Evolutionary conservation across 1,139 yeast species (phyloP).

Genomic region (Zygotorulaspora mrakii): DNA sequence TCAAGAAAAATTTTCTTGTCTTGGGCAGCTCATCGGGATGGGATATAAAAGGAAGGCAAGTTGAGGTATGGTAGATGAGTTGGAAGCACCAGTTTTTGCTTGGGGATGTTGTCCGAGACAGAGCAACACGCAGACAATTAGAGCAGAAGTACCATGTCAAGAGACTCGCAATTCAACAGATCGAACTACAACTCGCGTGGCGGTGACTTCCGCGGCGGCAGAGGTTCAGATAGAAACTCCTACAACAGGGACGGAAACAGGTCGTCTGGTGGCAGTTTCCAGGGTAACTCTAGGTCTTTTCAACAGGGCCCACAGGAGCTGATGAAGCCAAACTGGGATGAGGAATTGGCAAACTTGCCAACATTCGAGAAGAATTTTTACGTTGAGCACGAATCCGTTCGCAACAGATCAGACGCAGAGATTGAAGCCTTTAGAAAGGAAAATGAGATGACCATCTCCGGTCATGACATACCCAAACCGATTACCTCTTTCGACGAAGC

Average conservation of each 20-base stretch:
- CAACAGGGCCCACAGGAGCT: conserved; percentile 46
- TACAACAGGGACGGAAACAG: conserved; percentile 37
- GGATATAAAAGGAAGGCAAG: too few species aligned
- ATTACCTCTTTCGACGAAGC: conserved; percentile 91
- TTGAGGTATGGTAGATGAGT: too few species aligned
- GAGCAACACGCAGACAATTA: too few species aligned
- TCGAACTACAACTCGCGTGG: conserved; percentile 36
- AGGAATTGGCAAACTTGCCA: conserved; percentile 58
- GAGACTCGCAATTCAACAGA: conserved; percentile 38
- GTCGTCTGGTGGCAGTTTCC: conserved; percentile 34
- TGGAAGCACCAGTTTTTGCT: too few species aligned
- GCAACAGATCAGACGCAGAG: conserved; percentile 70
- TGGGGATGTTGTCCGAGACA: too few species aligned
- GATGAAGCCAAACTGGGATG: conserved; percentile 75
- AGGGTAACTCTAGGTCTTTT: conserved; percentile 38
- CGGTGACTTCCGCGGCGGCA: conserved; percentile 41
- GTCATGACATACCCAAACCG: conserved; percentile 90
- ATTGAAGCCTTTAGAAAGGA: conserved; percentile 71
- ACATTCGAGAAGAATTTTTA: conserved; percentile 94
- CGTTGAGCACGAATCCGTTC: conserved; percentile 75
- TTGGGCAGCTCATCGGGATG: too few species aligned
- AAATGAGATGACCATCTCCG: conserved; percentile 80
- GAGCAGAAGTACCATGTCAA: too few species aligned
- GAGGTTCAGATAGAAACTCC: conserved; percentile 41
- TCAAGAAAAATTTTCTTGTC: too few species aligned